phyloP scores from a whole-genome alignment of 2,329 filamentous ascomycete species.

The Fusarium goolgardi region DNA sequence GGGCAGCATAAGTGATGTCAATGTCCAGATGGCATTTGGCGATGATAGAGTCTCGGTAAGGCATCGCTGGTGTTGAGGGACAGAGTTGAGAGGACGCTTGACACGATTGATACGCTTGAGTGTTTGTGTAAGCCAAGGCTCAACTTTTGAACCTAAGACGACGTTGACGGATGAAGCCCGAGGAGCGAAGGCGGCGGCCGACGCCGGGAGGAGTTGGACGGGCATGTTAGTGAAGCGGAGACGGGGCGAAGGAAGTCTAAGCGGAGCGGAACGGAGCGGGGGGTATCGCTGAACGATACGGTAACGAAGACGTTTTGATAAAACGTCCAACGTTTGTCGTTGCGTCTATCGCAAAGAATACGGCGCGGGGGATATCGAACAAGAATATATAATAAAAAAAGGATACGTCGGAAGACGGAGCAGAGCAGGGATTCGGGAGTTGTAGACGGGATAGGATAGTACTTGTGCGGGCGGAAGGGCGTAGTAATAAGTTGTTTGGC shows the following conservation, averaged over 20 bases:
- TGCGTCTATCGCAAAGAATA: slow-evolving; percentile 27
- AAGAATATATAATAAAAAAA: slow-evolving; percentile 58
- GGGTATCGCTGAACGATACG: slow-evolving; percentile 18
- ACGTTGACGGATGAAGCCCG: slow-evolving; percentile 91
- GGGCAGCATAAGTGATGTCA: slow-evolving; percentile 91
- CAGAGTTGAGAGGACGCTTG: slow-evolving; percentile 97
- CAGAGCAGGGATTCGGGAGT: slow-evolving; percentile 49
- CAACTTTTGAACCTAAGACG: slow-evolving; percentile 89
- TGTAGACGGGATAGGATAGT: slow-evolving; percentile 18
- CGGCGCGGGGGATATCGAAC: slow-evolving; percentile 43
- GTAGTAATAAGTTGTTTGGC: slow-evolving; percentile 3
- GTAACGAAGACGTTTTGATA: slow-evolving; percentile 15
- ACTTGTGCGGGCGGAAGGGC: slow-evolving; percentile 5
- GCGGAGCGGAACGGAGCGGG: slow-evolving; percentile 33
- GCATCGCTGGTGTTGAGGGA: slow-evolving; percentile 94
- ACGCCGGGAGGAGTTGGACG: slow-evolving; percentile 91
- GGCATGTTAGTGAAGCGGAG: slow-evolving; percentile 71
- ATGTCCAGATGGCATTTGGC: slow-evolving; percentile 90
- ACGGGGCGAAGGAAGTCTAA: slow-evolving; percentile 10
- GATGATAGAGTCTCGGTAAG: slow-evolving; percentile 94
- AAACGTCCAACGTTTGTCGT: slow-evolving; percentile 20
- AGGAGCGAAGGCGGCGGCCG: slow-evolving; percentile 95
- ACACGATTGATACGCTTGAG: slow-evolving; percentile 96
- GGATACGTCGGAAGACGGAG: slow-evolving; percentile 65
- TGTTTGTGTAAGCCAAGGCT: slow-evolving; percentile 96